These are phyloP conservation scores for Apiotrichum gamsii DNA, from an alignment of 1,284 basidiomycete genomes.

Conservation along the genomic window DNA sequence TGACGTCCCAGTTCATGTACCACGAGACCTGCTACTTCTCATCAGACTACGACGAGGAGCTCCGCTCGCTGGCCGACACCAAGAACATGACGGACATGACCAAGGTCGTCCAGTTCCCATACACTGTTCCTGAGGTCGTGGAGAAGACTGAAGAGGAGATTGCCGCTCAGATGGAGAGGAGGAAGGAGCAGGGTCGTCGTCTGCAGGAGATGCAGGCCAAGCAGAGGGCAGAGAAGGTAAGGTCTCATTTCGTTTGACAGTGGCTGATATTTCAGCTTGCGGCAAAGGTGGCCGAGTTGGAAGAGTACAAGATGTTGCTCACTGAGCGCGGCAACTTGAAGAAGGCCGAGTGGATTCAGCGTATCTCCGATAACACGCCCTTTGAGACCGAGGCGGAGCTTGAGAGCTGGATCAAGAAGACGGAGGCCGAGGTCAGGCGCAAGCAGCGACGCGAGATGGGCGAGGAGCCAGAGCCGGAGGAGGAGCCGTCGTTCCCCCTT, in stretches of 20 bases:
- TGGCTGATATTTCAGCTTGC: too few species aligned
- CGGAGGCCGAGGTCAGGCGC: conserved; percentile 61
- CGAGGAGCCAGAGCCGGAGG: conserved; percentile 54
- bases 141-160: conserved; percentile 93
- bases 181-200: conserved; percentile 76
- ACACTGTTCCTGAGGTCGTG: conserved; percentile 59
- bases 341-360: conserved; percentile 68
- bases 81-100: conserved; percentile 60
- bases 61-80: conserved; percentile 62
- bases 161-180: conserved; percentile 65
- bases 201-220: conserved; percentile 90
- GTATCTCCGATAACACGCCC: conserved; percentile 51
- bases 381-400: conserved; percentile 64
- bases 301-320: conserved; percentile 61
- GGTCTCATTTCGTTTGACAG: too few species aligned
- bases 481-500: conserved; percentile 81
- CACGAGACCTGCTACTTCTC: conserved; percentile 83
- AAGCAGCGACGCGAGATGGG: conserved; percentile 66
- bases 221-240: conserved; percentile 77
- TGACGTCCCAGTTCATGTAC: conserved; percentile 67
- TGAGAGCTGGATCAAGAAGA: conserved; percentile 69
- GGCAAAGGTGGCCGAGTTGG: conserved; percentile 60
- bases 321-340: conserved; percentile 62
- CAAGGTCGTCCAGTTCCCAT: conserved; percentile 80
- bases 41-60: conserved; percentile 64